Conservation (phyloP, 805 yeast genomes). For the Candida quercuum region DNA sequence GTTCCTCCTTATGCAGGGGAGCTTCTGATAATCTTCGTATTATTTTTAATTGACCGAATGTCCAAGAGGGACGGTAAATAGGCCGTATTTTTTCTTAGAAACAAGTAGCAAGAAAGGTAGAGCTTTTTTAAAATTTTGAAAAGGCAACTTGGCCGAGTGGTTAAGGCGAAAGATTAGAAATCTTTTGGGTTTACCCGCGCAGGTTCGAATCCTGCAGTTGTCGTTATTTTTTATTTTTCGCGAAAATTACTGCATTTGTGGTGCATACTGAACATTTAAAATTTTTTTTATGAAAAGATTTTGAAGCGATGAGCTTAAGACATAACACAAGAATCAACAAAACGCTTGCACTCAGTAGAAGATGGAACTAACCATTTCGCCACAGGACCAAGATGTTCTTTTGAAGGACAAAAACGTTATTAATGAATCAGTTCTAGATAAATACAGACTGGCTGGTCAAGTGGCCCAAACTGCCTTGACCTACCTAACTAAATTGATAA, state of each 20-base stretch:
- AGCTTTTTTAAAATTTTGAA: not conserved
- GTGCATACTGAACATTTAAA: too few species aligned
- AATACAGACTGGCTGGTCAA: slow-evolving; percentile 86
- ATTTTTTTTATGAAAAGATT: not conserved
- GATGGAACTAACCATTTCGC: slow-evolving; percentile 74
- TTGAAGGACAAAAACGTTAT: slow-evolving; percentile 70
- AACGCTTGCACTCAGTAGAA: not conserved
- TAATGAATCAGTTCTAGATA: slow-evolving; percentile 57
- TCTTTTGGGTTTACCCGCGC: slow-evolving; percentile 59
- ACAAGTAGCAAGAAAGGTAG: not conserved
- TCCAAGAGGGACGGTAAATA: too few species aligned
- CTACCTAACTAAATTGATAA: slow-evolving; percentile 61
- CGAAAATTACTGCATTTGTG: too few species aligned
- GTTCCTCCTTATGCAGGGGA: too few species aligned
- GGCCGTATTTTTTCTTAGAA: too few species aligned
- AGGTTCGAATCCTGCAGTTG: slow-evolving; percentile 73
- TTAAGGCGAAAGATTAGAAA: slow-evolving; percentile 61
- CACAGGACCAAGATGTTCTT: slow-evolving; percentile 67
- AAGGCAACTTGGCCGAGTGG: slow-evolving; percentile 57
- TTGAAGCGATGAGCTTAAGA: slow-evolving; percentile 1
- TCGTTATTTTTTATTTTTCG: slow-evolving; percentile 39
- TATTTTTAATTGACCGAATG: too few species aligned
- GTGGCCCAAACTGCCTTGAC: slow-evolving; percentile 77
- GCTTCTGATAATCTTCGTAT: too few species aligned
- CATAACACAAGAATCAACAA: too few species aligned